Evolutionary conservation across 2,329 filamentous ascomycete species (phyloP).

Genomic region (Sarocladium brachiariae): DNA sequence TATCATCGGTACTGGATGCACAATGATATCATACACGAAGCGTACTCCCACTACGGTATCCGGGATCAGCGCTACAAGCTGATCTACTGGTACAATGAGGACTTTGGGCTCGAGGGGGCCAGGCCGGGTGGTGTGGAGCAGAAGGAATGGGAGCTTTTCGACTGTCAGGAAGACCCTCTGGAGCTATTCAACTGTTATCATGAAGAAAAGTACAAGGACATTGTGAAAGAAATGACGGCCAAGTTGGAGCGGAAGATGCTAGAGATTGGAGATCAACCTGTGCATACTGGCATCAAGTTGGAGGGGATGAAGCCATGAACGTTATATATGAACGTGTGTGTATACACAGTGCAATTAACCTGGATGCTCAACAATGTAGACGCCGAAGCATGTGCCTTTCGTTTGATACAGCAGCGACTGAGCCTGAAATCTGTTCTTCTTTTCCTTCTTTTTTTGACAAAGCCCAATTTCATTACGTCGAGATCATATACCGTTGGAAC

Average conservation of each 20-base stretch:
- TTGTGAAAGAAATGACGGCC: slow-evolving; percentile 32
- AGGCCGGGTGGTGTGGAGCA: slow-evolving; percentile 28
- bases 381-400: too few relatives aligned
- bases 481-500: too few relatives aligned
- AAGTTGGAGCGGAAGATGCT: slow-evolving; percentile 42
- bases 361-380: too few relatives aligned
- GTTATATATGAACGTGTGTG: too few relatives aligned
- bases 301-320: too few relatives aligned
- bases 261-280: slow-evolving; percentile 41
- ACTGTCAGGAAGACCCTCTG: slow-evolving; percentile 42
- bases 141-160: slow-evolving; percentile 48
- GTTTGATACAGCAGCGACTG: too few relatives aligned
- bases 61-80: slow-evolving; percentile 46
- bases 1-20: slow-evolving; percentile 54
- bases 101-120: slow-evolving; percentile 37
- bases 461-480: too few relatives aligned
- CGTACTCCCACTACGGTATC: slow-evolving; percentile 45
- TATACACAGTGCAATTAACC: too few relatives aligned
- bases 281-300: slow-evolving; percentile 16
- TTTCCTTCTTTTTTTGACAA: too few relatives aligned
- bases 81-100: slow-evolving; percentile 50
- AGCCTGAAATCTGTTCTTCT: too few relatives aligned
- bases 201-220: slow-evolving; percentile 27
- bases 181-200: slow-evolving; percentile 41
- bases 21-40: slow-evolving; percentile 40